phyloP scores from a whole-genome alignment of 352 stramenopile genomes.

The Phytophthora melonis region DNA sequence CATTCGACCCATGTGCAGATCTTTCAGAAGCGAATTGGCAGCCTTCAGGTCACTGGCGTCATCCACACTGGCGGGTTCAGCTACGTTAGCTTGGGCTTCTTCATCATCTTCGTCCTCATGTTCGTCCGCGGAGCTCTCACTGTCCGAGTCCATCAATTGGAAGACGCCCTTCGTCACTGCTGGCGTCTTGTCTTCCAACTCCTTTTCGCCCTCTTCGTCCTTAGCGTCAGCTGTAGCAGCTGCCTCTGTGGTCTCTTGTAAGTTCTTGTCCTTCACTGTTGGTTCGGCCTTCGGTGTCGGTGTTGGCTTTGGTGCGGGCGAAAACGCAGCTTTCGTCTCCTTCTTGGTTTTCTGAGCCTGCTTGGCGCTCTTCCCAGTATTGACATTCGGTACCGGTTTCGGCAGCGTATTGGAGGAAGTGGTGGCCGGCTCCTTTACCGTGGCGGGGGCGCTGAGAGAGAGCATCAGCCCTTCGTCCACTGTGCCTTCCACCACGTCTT shows the following conservation, averaged over 20 bases:
- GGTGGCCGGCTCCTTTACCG: slow-evolving; percentile 3
- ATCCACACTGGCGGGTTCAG: slow-evolving; percentile 5
- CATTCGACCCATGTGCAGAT: slow-evolving; percentile 71
- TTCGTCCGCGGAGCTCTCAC: slow-evolving; percentile 42
- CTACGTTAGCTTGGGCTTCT: slow-evolving; percentile 4
- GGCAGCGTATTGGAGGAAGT: neutral
- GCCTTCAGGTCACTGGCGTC: slow-evolving; percentile 29
- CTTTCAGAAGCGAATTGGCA: slow-evolving; percentile 61
- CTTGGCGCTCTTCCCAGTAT: slow-evolving; percentile 15
- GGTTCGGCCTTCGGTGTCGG: slow-evolving; percentile 4
- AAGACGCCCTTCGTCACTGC: slow-evolving; percentile 49
- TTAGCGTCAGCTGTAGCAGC: slow-evolving; percentile 14
- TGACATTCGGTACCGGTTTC: slow-evolving; percentile 12
- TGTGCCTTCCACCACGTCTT: slow-evolving; percentile 57
- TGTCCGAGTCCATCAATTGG: slow-evolving; percentile 49
- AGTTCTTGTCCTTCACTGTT: slow-evolving; percentile 12
- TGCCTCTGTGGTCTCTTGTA: neutral
- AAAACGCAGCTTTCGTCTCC: neutral
- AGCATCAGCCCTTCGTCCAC: slow-evolving; percentile 27
- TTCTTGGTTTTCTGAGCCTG: slow-evolving; percentile 23
- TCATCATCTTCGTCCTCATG: slow-evolving; percentile 37
- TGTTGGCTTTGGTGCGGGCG: slow-evolving; percentile 1
- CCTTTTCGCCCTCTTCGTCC: slow-evolving; percentile 24
- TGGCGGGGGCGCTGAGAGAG: slow-evolving; percentile 6
- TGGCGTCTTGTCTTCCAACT: slow-evolving; percentile 29